Evolutionary conservation across 768 basidiomycete species (phyloP), one percentile per base, ranked within the genome.

Genomic region (Phylloporus arenicola): DNA sequence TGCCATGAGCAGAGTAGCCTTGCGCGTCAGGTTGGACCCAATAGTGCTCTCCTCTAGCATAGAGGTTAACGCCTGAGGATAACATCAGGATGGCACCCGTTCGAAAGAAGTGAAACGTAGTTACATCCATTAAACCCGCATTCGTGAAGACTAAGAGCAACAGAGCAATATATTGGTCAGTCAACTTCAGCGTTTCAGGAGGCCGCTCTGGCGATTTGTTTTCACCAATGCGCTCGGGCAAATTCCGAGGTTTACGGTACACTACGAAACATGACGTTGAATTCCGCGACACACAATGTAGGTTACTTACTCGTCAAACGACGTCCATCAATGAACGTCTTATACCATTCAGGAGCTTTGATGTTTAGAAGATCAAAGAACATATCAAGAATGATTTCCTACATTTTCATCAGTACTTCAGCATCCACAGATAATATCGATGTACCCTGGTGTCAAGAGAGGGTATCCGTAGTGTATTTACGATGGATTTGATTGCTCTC

Each of bases 311-410:
- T 87, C 3, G 92, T 95, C 47, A 96, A 69, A 25, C 93, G 77
- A 43, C 89, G 81, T 11, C 92, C 93, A 49, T 86, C 86, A 31
- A 96, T 86, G 61, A 95, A 97, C 0, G 90, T 87, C 59, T 91
- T 81, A 64, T 91, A 90, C 92, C 94, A 97, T 40, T 87, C 86
- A 1, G 92, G 89, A 0, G 88, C 79, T 65, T 90, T 90, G 68
- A 98, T 94, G 49, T 92, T 90, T 17, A 99, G 72, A 16, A 94
- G 75, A 53, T 91, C 88, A 60, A 97, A 97, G 60, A 98, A 88
- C 81, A 96, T 86, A 58, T 98, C 92, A 46, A 98, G 73, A 31
- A 97, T 75, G 27, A 92, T 81, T 73, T 97, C 95, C 94, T 96
- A 58, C 16, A 62, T 40, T 19, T 43, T n/a, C 14, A 20, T 67